Percentiles rank a stretch among this genome's conserved stretches.
phyloP scores from a whole-genome alignment of 331 rosid species.

The Malus hybrid region DNA sequence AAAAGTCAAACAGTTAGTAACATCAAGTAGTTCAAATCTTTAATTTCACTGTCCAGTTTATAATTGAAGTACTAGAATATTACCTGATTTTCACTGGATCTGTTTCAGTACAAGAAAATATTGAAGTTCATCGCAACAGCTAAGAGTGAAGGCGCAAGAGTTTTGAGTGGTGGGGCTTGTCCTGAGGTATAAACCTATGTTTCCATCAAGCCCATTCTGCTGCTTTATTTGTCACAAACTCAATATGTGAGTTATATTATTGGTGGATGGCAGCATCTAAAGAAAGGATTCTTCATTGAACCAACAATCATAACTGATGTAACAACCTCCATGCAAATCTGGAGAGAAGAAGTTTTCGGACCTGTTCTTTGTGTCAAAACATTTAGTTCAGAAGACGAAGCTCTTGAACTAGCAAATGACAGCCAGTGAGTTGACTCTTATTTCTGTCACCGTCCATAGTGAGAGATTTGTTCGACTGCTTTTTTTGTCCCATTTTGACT shows the following conservation, averaged over 20 bases:
- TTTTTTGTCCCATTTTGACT: not conserved
- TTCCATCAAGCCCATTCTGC: not conserved
- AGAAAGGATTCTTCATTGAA: slow-evolving; percentile 37
- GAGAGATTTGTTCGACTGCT: not conserved
- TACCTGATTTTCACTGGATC: slow-evolving; percentile 26
- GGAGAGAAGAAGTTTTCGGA: slow-evolving; percentile 97
- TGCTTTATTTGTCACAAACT: slow-evolving; percentile 4
- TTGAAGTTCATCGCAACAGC: slow-evolving; percentile 81
- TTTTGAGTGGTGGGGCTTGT: slow-evolving; percentile 82
- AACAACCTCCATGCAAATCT: slow-evolving; percentile 88
- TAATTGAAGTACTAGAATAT: slow-evolving; percentile 6
- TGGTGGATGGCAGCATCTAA: slow-evolving; percentile 31
- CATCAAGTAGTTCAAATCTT: not conserved
- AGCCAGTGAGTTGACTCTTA: slow-evolving; percentile 45
- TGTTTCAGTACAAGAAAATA: slow-evolving; percentile 75
- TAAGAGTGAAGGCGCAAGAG: slow-evolving; percentile 80
- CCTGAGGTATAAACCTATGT: slow-evolving; percentile 59
- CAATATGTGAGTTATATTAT: not conserved
- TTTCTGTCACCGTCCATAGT: not conserved
- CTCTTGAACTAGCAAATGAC: slow-evolving; percentile 82
- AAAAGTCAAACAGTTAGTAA: not conserved
- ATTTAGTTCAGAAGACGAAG: slow-evolving; percentile 86
- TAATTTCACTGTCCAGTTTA: not conserved
- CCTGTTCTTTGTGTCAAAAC: slow-evolving; percentile 93
- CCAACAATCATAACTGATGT: slow-evolving; percentile 75